Evolutionary conservation across 305 asterid genomes (phyloP).

Genomic region (Solanum hybrid): DNA sequence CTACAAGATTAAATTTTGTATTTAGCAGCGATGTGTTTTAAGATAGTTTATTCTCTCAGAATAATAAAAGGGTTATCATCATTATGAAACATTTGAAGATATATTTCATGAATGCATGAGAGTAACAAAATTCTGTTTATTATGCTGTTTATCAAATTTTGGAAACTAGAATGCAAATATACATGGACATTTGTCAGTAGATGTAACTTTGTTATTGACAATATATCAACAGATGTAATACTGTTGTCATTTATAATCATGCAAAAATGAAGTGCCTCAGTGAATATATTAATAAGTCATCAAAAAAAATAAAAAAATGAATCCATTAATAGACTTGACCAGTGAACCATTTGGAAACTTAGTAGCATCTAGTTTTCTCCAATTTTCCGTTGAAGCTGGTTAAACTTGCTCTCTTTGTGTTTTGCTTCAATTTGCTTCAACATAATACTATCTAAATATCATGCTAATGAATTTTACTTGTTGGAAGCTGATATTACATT

Average conservation of each 20-base stretch:
- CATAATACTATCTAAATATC: neutral
- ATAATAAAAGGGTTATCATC: neutral
- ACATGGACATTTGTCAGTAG: neutral
- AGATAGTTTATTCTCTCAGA: neutral
- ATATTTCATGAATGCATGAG: neutral
- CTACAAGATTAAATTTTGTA: neutral
- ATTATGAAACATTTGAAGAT: neutral
- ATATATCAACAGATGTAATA: neutral
- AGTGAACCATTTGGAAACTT: neutral
- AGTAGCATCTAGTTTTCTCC: neutral
- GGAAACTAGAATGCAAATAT: neutral
- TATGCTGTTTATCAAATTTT: neutral
- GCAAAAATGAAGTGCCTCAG: neutral
- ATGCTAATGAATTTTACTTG: neutral
- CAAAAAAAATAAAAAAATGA: neutral
- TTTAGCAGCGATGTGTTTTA: neutral
- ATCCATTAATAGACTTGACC: neutral
- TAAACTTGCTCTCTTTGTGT: neutral
- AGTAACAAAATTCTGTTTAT: neutral
- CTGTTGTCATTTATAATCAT: neutral
- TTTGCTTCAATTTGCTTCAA: neutral
- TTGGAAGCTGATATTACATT: constrained; percentile 1
- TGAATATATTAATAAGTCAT: neutral
- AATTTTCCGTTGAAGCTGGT: neutral
- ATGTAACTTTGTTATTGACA: neutral